Conservation (phyloP, 164 flowering plant species). For the Macadamia integrifolia region DNA sequence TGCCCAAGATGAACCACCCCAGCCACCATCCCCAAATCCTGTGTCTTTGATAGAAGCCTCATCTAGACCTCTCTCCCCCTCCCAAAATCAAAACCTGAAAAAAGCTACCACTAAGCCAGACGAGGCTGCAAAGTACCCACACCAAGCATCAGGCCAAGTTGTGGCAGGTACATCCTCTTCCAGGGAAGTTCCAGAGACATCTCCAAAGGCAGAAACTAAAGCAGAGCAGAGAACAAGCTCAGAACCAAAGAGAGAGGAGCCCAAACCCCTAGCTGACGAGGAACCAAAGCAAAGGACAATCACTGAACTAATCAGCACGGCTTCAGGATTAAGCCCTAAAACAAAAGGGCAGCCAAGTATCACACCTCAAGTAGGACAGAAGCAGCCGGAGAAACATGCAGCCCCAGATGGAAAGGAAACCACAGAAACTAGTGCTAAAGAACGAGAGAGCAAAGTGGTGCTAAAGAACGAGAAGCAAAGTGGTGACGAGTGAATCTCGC, state of each 20-base stretch:
- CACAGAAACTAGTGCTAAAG: neutral
- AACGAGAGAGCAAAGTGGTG: conserved; percentile 6
- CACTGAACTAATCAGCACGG: conserved; percentile 10
- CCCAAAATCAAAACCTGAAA: neutral
- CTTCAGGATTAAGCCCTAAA: conserved; percentile 11
- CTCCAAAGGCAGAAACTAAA: conserved; percentile 7
- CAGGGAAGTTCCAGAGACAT: neutral
- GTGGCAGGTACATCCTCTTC: conserved; percentile 1
- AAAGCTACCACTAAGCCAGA: neutral
- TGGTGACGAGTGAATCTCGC: conserved; percentile 3
- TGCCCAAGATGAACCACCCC: neutral
- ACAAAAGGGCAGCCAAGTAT: conserved; percentile 7
- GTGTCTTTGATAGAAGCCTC: neutral
- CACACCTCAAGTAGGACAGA: conserved; percentile 10
- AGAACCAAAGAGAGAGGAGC: conserved; percentile 11
- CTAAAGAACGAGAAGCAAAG: conserved; percentile 9
- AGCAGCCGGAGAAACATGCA: conserved; percentile 20
- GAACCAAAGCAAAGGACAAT: conserved; percentile 14
- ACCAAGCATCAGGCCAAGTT: neutral
- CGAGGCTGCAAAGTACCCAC: neutral
- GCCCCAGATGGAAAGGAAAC: conserved; percentile 15
- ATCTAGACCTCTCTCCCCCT: neutral
- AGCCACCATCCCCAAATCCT: conserved; percentile 1
- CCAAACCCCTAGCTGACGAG: conserved; percentile 1
- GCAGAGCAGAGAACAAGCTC: conserved; percentile 13